These are phyloP conservation scores for Suhomyces tanzawaensis DNA, from an alignment of 805 yeast species.

Conservation along the genomic window DNA sequence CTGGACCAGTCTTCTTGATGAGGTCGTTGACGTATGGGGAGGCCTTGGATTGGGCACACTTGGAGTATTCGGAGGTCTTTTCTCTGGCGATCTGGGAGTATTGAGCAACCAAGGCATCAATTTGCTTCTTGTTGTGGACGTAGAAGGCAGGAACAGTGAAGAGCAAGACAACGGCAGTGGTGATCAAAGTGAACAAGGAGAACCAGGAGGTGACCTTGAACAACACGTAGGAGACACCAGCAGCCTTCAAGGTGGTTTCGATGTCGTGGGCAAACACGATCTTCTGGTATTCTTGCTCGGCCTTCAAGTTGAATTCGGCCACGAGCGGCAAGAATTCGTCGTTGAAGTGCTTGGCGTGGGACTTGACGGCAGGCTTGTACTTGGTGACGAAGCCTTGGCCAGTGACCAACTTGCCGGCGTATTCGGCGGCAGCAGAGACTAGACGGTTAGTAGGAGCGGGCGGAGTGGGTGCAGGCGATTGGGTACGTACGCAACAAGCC, in stretches of 20 bases:
- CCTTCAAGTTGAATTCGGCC: slow-evolving; percentile 44
- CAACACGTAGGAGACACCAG: slow-evolving; percentile 59
- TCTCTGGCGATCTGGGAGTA: slow-evolving; percentile 45
- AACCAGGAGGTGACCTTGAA: slow-evolving; percentile 75
- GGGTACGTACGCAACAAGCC: slow-evolving; percentile 45
- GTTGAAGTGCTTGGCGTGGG: slow-evolving; percentile 36
- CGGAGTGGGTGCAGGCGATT: background rate
- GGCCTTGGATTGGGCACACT: slow-evolving; percentile 39
- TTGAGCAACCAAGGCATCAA: slow-evolving; percentile 60
- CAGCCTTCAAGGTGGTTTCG: slow-evolving; percentile 70
- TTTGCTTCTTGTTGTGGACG: slow-evolving; percentile 69
- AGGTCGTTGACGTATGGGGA: slow-evolving; percentile 59
- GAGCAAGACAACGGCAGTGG: slow-evolving; percentile 54
- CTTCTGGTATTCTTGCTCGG: slow-evolving; percentile 55
- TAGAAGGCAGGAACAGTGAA: slow-evolving; percentile 79
- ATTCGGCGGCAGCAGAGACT: slow-evolving; percentile 73
- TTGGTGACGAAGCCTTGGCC: slow-evolving; percentile 81
- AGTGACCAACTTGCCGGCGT: slow-evolving; percentile 63
- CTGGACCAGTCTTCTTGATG: slow-evolving; percentile 63
- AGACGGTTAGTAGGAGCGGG: slow-evolving; percentile 24
- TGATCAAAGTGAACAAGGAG: slow-evolving; percentile 65
- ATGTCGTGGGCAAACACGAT: slow-evolving; percentile 67
- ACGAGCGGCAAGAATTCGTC: slow-evolving; percentile 40
- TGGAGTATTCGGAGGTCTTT: slow-evolving; percentile 45
- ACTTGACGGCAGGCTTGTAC: slow-evolving; percentile 58